Evolutionary conservation across 1,284 basidiomycete species (phyloP), one percentile per base, ranked within the genome.

Genomic region (Moniliella sp.): DNA sequence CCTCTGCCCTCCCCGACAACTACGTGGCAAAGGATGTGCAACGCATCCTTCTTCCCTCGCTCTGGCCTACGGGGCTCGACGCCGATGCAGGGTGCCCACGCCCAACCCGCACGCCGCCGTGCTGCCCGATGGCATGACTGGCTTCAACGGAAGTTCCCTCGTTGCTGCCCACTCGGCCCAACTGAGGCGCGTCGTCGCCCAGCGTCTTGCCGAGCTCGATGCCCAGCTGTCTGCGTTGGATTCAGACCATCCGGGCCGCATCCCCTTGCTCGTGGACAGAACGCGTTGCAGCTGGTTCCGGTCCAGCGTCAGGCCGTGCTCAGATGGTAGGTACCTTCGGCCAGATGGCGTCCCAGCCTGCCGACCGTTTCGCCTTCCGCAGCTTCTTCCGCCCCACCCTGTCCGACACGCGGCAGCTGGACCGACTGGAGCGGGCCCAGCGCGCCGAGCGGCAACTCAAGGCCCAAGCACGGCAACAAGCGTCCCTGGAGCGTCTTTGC

Each of bases 401-500:
- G 19, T 74, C 82, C 11, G 86, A 94, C 54, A 81, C 83, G 12
- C 76, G 82, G 25, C 72, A 71, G 61, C 91, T 82, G 2, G 88
- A 97, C 62, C 72, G 74, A 43, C 71, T 79, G 10, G 91, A 97
- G 64, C 71, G 83, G 36, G 76, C 78, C 57, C 91, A 97, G 60
- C 76, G 86, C 15, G 69, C 73, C 4, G 86, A 97, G 45, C 75
- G 88, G 14, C 88, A 97, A 63, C 51, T 76, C 31, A 74, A 81
- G 19, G 83, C 84, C 30, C 91, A 94, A 62, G 78, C 84, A 66
- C 86, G 91, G 58, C 91, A 99, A 54, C 72, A 91, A 52, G 81
- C 88, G 50, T 86, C 94, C 57, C 77, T 97, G 50, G 69, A 68
- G 29, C 72, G 80, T 40, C 93, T 99, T 50, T 78, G 76, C 58